A percentile compares a stretch with the other conserved stretches of the same genome.
Evolutionary conservation across 345 rosid species (phyloP).

Genomic region (Draba incana): DNA sequence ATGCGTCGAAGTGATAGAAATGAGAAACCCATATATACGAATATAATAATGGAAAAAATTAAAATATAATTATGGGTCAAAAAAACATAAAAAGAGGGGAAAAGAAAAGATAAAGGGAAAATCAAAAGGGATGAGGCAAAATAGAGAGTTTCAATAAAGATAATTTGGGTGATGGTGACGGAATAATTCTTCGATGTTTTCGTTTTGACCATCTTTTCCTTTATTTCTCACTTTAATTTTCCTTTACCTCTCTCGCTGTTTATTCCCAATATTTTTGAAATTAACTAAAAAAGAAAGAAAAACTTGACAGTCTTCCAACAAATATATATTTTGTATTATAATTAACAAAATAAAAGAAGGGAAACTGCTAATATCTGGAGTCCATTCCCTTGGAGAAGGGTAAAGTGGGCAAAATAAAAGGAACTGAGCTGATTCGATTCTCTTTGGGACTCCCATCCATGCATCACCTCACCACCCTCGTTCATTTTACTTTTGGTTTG

Average conservation of each 20-base stretch:
- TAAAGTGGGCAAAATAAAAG: constrained; percentile 40
- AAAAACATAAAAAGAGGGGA: constrained; percentile 45
- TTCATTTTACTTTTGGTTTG: constrained; percentile 24
- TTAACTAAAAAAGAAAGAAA: constrained; percentile 1
- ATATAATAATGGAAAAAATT: not conserved
- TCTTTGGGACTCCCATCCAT: constrained; percentile 50
- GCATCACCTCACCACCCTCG: constrained; percentile 40
- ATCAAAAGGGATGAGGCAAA: constrained; percentile 47
- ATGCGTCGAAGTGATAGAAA: constrained; percentile 29
- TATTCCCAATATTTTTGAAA: constrained; percentile 2
- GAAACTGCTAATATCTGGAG: constrained; percentile 42
- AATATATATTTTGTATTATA: constrained; percentile 2
- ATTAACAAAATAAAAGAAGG: constrained; percentile 18
- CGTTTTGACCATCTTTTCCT: constrained; percentile 50
- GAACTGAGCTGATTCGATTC: constrained; percentile 47
- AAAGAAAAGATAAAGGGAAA: constrained; percentile 46
- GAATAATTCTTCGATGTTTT: constrained; percentile 51
- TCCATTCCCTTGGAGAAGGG: constrained; percentile 52
- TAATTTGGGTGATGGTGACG: constrained; percentile 47
- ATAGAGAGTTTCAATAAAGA: constrained; percentile 52
- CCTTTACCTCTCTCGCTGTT: constrained; percentile 37
- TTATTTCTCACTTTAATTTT: constrained; percentile 45
- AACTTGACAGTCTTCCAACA: constrained; percentile 11
- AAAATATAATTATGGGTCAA: constrained; percentile 35
- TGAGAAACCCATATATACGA: constrained; percentile 3